Evolutionary conservation across 176 grass and related monocot species (phyloP), one percentile per base, ranked within the genome.

Genomic region (Triticum turgidum): DNA sequence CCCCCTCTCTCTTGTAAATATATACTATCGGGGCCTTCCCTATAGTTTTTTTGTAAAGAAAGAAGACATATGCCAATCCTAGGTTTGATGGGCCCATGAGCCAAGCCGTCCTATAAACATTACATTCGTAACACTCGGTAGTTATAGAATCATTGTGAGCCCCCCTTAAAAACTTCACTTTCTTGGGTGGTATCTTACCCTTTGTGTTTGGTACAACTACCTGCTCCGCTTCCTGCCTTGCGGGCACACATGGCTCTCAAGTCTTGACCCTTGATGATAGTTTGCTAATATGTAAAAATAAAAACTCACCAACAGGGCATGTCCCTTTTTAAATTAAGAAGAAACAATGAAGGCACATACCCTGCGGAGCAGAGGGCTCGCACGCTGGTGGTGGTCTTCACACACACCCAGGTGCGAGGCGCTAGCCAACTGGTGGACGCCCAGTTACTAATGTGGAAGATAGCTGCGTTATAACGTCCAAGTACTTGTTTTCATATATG

Each of bases 211-310:
- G 62, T 45, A 44, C 15, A 65, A 10, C 29, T 72, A 27, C 49
- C 15, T 73, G 14, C 69, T 18, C 38, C 1, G 20, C 22, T 42
- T 61, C 13, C 33, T 67, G 5, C 62, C 39, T 45, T 38, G 33
- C 0, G 11, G 32, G 44, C 25, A 41, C 18, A 81, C 44, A 78
- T 69, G 71, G 45, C 34, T 88, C 10, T 67, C 35, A 17, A 39
- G 30, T 77, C 8, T 35, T 86, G 11, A 35, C 39, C 39, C 39
- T 73, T 73, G 39, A 14, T 73, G 5, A 73, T 73, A 73, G 39
- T 73, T 42, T 72, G 39, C 11, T 73, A 73, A 45, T 73, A 73
- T 5, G 69, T 42, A 73, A 73, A 73, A 42, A 73, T 22, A 72
- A 70, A 20, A 14, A 15, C 11, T 73, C n/a, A 73, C 39, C n/a